phyloP scores from a whole-genome alignment of 805 yeast species.

The Candida easanensis region DNA sequence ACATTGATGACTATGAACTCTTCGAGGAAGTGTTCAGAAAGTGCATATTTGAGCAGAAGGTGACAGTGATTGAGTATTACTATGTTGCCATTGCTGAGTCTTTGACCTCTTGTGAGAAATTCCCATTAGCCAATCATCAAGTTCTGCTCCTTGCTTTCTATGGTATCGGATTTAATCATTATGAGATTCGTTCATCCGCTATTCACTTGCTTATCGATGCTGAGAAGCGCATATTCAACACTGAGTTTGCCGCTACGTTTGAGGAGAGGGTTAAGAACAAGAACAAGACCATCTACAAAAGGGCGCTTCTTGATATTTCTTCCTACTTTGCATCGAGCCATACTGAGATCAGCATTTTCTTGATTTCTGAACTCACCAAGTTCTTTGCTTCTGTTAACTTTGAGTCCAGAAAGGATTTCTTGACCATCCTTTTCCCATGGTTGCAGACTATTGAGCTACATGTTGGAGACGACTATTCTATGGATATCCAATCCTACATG shows the following conservation, averaged over 20 bases:
- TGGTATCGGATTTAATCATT: conserved; percentile 72
- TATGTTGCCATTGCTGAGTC: conserved; percentile 71
- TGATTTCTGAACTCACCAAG: conserved; percentile 72
- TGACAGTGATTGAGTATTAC: conserved; percentile 60
- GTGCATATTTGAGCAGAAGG: conserved; percentile 59
- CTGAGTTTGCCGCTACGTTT: conserved; percentile 53
- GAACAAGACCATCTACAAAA: conserved; percentile 81
- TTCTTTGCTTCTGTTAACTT: conserved; percentile 58
- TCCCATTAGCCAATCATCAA: conserved; percentile 57
- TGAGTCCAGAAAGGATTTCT: conserved; percentile 68
- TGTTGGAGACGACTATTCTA: conserved; percentile 35
- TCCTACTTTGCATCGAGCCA: conserved; percentile 61
- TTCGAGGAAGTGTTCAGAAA: conserved; percentile 62
- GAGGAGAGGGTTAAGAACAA: conserved; percentile 70
- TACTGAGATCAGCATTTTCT: conserved; percentile 55
- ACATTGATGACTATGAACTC: conserved; percentile 50
- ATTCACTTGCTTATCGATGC: conserved; percentile 64
- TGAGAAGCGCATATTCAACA: conserved; percentile 57
- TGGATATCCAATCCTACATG: conserved; percentile 52
- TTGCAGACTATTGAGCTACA: conserved; percentile 76
- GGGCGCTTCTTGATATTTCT: conserved; percentile 79
- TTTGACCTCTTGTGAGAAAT: conserved; percentile 43
- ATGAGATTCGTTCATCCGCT: conserved; percentile 68
- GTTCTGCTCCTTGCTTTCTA: conserved; percentile 72
- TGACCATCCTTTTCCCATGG: conserved; percentile 88